Percentiles rank a stretch among this genome's conserved stretches.
Evolutionary conservation across 352 stramenopile genomes (phyloP).

Genomic region (Pelagophyceae sp.): DNA sequence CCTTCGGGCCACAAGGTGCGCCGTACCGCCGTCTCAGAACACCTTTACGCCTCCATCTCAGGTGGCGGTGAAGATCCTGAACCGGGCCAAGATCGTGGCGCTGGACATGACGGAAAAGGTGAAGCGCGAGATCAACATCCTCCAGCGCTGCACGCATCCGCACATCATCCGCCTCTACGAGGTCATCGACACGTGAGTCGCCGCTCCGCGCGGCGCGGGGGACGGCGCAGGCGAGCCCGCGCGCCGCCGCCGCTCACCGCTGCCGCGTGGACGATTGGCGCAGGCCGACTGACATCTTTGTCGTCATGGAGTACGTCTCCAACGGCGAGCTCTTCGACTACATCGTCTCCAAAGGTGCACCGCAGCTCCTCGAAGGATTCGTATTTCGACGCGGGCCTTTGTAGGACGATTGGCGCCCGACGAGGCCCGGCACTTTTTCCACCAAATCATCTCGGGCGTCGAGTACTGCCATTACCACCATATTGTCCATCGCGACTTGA

Average conservation of each 20-base stretch:
- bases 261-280: too few species aligned
- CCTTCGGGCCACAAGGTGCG: conserved; percentile 93
- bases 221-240: too few species aligned
- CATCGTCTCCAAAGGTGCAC: conserved; percentile 88
- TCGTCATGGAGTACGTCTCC: conserved; percentile 86
- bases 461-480: conserved; percentile 99
- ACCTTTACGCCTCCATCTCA: background rate
- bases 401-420: conserved; percentile 77
- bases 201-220: too few species aligned
- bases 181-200: conserved; percentile 43
- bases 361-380: too few species aligned
- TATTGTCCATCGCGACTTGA: conserved; percentile 96
- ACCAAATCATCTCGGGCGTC: conserved; percentile 92
- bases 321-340: conserved; percentile 93
- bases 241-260: too few species aligned
- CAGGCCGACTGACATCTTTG: conserved; percentile 93
- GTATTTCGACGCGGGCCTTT: background rate
- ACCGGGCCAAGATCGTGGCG: conserved; percentile 96
- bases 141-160: conserved; percentile 95
- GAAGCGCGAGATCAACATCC: conserved; percentile 95
- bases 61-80: conserved; percentile 98
- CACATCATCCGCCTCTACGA: conserved; percentile 99
- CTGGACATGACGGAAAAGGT: conserved; percentile 99
- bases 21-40: too few species aligned
- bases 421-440: conserved; percentile 97